Evolutionary conservation across 2,329 filamentous ascomycete species (phyloP).

Genomic region (Geosmithia putterillii): DNA sequence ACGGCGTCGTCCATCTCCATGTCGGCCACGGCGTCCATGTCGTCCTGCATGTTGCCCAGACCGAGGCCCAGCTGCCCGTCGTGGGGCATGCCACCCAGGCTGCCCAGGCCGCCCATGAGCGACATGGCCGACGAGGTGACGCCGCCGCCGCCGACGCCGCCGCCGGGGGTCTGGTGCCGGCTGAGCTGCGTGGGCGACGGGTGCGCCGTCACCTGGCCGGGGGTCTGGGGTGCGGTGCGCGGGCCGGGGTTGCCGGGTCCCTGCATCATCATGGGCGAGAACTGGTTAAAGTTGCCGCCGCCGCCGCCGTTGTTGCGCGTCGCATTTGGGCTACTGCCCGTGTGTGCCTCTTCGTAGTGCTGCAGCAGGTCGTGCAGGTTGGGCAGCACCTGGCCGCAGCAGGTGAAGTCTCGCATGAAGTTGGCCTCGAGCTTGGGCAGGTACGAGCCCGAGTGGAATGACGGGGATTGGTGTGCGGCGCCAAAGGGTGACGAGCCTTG

Average conservation of each 20-base stretch:
- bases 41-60: constrained; percentile 28
- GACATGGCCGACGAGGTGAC: constrained; percentile 1
- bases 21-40: constrained; percentile 79
- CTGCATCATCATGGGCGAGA: constrained; percentile 20
- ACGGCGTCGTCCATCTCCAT: constrained; percentile 96
- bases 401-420: constrained; percentile 95
- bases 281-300: constrained; percentile 28
- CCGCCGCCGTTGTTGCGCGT: constrained; percentile 26
- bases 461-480: constrained; percentile 69
- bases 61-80: constrained; percentile 31
- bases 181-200: constrained; percentile 16
- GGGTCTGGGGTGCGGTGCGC: constrained; percentile 16
- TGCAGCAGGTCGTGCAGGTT: constrained; percentile 90
- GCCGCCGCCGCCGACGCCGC: no score
- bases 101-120: constrained; percentile 8
- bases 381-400: constrained; percentile 79
- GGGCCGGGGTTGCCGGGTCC: constrained; percentile 16
- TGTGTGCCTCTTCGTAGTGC: constrained; percentile 93
- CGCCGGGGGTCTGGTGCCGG: constrained; percentile 11
- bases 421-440: constrained; percentile 92
- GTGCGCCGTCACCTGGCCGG: constrained; percentile 15
- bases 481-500: constrained; percentile 78
- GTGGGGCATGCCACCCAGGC: constrained; percentile 12
- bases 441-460: constrained; percentile 93
- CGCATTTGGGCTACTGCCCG: constrained; percentile 32